Base-by-base conservation (phyloP, 2,329 filamentous ascomycete species). In the Chaetomium sp. region DNA sequence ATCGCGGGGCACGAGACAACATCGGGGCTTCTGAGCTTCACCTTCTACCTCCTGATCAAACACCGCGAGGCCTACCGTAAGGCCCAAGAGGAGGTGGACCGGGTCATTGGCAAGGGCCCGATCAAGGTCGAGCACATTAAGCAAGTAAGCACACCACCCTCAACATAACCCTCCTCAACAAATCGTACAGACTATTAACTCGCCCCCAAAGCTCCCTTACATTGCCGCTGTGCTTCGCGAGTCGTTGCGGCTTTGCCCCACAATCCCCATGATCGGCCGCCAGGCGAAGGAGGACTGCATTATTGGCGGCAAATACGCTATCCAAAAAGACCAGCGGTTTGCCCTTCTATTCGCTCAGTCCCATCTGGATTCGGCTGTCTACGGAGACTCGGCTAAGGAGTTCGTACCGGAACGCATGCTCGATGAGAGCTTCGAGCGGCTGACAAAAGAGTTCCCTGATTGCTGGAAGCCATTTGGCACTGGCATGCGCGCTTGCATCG, bases 1-100 rank as follows among this genome's bases (percentile, higher is more conserved):
- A 84, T 86, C 62, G 84, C 84, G 38, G 84, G 84, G 1, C 86
- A 88, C 59, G 87, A 89, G 63, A 91, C 88, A 0, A 87, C 87
- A 0, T 82, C 83, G 1, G 86, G 85, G 2, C 70, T 86, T 12
- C 68, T 90, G 10, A 80, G 83, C 0, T 89, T 88, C 64, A 70
- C 78, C 0, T 80, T 88, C 49, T 86, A 84, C 65, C 76, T 85
- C 54, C 73, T 91, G 2, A 67, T 88, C 37, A 85, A 84, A 65
- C 76, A 85, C 61, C 86, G 85, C 0, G 74, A 77, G 1, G 74
- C 75, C 1, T 82, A 85, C 58, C 71, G 71, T 40, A 82, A 82
- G 59, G 84, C 84, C 0, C 85, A 85, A 60, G 68, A 82, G 57
- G 87, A 91, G 65, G 82, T 90, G 6, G 86, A 89, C 63, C 62